Evolutionary conservation across 2,329 filamentous ascomycete species (phyloP).

Genomic region (Ramichloridium luteum): DNA sequence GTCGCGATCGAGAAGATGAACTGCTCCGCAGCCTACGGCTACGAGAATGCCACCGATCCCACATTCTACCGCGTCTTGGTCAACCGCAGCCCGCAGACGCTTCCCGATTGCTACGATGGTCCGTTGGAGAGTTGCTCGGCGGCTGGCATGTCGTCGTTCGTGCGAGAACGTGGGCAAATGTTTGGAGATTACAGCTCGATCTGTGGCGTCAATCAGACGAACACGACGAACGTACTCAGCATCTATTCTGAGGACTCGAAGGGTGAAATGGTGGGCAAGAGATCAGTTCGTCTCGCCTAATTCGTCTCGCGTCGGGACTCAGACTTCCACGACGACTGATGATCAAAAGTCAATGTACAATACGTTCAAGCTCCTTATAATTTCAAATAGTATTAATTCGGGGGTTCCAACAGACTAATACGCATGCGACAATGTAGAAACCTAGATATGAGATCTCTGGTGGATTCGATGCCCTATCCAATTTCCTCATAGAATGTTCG

Average conservation of each 20-base stretch:
- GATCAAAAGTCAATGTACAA: too few species aligned
- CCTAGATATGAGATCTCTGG: too few species aligned
- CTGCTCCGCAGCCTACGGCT: slow-evolving; percentile 46
- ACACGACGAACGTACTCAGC: slow-evolving; percentile 29
- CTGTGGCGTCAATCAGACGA: slow-evolving; percentile 32
- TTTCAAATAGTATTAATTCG: too few species aligned
- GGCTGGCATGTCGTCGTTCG: slow-evolving; percentile 31
- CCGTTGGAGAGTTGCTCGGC: slow-evolving; percentile 40
- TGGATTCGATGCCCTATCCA: too few species aligned
- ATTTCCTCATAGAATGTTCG: too few species aligned
- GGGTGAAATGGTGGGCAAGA: slow-evolving; percentile 14
- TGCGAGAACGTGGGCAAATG: slow-evolving; percentile 30
- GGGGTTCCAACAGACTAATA: too few species aligned
- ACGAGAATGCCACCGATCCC: slow-evolving; percentile 28
- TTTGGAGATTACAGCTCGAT: slow-evolving; percentile 33
- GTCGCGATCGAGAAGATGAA: slow-evolving; percentile 54
- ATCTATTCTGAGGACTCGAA: slow-evolving; percentile 17
- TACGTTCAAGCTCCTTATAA: too few species aligned
- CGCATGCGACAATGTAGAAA: too few species aligned
- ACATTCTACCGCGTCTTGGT: slow-evolving; percentile 40
- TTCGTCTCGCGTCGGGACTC: too few species aligned
- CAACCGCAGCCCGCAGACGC: slow-evolving; percentile 38
- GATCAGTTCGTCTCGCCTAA: too few species aligned
- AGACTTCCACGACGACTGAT: too few species aligned
- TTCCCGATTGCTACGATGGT: slow-evolving; percentile 38